A percentile compares a stretch with the other conserved stretches of the same genome.
phyloP scores from a whole-genome alignment of 805 yeast species.

The Wickerhamiella dianesei region DNA sequence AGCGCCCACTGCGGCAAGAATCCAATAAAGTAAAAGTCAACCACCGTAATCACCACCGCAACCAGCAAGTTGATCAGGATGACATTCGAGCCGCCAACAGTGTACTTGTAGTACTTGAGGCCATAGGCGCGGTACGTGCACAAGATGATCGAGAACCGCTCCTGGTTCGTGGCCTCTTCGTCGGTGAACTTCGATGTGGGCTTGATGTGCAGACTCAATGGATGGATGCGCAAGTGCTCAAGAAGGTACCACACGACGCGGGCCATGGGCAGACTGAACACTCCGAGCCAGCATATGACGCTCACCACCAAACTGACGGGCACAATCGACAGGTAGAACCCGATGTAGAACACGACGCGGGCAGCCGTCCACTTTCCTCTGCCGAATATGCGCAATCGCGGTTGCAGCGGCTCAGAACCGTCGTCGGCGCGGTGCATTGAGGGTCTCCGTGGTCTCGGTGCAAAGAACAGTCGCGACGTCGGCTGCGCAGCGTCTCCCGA shows the following conservation, averaged over 20 bases:
- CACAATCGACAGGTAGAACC: conserved; percentile 53
- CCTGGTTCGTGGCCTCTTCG: conserved; percentile 32
- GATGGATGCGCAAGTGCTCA: conserved; percentile 76
- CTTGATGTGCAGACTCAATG: conserved; percentile 71
- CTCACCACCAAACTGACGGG: conserved; percentile 51
- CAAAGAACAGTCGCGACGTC: conserved; percentile 57
- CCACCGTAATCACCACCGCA: conserved; percentile 68
- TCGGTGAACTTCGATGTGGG: conserved; percentile 27
- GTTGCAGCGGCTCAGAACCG: conserved; percentile 3
- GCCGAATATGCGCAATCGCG: conserved; percentile 54
- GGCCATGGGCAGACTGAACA: conserved; percentile 88
- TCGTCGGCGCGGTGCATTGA: conserved; percentile 3
- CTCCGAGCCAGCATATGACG: conserved; percentile 61
- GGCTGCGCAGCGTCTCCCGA: neutral
- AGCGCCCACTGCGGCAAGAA: conserved; percentile 39
- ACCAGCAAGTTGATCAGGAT: conserved; percentile 74
- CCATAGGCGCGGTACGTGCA: conserved; percentile 92
- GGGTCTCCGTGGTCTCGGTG: conserved; percentile 31
- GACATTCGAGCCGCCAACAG: conserved; percentile 91
- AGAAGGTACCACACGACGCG: conserved; percentile 56
- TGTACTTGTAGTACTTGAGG: conserved; percentile 84
- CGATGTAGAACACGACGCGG: conserved; percentile 57
- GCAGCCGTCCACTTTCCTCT: conserved; percentile 87
- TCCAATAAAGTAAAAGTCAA: conserved; percentile 56
- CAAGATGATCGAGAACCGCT: conserved; percentile 37